Percentiles rank a stretch among this genome's conserved stretches.
phyloP scores from a whole-genome alignment of 176 grass and related monocot genomes.

The Canna indica region DNA sequence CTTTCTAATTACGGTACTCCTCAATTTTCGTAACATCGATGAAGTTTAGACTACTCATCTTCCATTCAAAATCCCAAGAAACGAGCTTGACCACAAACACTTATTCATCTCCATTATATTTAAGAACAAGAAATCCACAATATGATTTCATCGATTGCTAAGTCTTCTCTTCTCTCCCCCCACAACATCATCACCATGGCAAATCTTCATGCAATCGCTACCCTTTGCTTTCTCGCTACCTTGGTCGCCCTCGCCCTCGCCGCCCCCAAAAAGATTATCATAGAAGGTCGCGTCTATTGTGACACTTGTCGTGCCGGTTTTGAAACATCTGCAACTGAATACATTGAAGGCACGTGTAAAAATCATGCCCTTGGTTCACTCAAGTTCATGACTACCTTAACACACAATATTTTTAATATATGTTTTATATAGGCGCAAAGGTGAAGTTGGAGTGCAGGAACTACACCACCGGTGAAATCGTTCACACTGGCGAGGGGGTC shows the following conservation, averaged over 20 bases:
- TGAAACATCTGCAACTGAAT: conserved; percentile 31
- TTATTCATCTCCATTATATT: too few species aligned
- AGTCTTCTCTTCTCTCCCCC: background rate
- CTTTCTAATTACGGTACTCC: too few species aligned
- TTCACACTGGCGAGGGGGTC: background rate
- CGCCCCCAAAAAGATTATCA: background rate
- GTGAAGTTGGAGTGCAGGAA: conserved; percentile 2
- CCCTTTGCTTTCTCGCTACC: background rate
- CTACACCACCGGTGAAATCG: background rate
- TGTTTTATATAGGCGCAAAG: background rate
- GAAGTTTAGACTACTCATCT: too few species aligned
- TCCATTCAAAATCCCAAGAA: too few species aligned
- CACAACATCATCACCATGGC: background rate
- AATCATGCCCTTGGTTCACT: background rate
- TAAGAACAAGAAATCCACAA: too few species aligned
- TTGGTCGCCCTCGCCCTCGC: background rate
- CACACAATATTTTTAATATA: too few species aligned
- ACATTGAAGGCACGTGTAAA: conserved; percentile 21
- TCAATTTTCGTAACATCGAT: too few species aligned
- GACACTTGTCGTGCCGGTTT: conserved; percentile 60
- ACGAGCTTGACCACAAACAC: too few species aligned
- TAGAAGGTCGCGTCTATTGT: conserved; percentile 48
- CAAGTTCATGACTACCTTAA: too few species aligned
- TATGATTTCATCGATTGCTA: background rate
- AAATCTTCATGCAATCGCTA: conserved; percentile 2